Evolutionary conservation across 345 rosid genomes (phyloP).

Genomic region (Bruguiera gymnorhiza): DNA sequence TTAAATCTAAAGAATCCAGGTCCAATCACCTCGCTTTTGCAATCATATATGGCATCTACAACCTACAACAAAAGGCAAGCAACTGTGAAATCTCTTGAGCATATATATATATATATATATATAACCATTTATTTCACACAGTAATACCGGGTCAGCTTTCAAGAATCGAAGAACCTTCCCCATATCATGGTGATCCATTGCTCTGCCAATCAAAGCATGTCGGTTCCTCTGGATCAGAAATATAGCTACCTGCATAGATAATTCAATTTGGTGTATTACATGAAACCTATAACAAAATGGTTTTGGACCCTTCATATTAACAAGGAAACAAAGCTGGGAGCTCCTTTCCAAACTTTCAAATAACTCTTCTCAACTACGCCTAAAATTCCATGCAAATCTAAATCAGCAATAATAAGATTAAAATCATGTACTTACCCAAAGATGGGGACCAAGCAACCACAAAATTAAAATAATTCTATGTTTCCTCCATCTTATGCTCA

Average conservation of each 20-base stretch:
- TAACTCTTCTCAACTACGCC: not conserved
- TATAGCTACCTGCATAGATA: constrained; percentile 68
- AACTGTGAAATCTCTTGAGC: constrained; percentile 6
- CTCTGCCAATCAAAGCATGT: constrained; percentile 96
- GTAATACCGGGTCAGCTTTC: constrained; percentile 77
- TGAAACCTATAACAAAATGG: not conserved
- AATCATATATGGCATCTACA: constrained; percentile 91
- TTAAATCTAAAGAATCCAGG: constrained; percentile 98
- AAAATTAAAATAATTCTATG: not conserved
- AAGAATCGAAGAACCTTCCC: constrained; percentile 78
- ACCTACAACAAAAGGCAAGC: constrained; percentile 46
- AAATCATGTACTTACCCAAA: too few species aligned
- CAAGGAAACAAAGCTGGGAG: too few species aligned
- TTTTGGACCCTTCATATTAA: not conserved
- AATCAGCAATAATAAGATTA: not conserved
- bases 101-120: not conserved
- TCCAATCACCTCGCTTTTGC: constrained; percentile 99
- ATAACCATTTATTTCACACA: not conserved
- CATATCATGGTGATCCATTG: constrained; percentile 96
- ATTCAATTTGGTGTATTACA: constrained; percentile 2
- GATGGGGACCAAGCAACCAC: not conserved
- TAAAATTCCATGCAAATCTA: not conserved
- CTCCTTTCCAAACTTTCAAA: not conserved
- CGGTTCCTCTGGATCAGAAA: constrained; percentile 98
- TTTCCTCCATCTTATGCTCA: not conserved